Evolutionary conservation across 106 monocot genomes (phyloP), one percentile per base, ranked within the genome.

Genomic region (Apostasia ramifera): DNA sequence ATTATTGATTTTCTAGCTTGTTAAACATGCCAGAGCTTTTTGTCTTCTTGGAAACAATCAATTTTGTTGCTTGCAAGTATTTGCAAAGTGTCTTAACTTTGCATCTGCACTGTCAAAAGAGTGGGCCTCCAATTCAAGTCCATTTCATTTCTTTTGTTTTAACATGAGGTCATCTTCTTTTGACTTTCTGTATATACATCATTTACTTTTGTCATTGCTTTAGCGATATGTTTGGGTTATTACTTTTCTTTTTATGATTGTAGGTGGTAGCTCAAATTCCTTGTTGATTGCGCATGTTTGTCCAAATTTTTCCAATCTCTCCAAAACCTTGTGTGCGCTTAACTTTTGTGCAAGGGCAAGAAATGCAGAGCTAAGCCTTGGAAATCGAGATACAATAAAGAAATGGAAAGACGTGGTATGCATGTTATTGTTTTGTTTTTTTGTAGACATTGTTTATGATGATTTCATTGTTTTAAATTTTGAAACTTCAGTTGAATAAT

Each of bases 381-480:
- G 92, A 71, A 98, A 90, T 74, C 76, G 89, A 66, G 97, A 98
- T 77, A 93, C 97, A 45, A 88, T 98, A 54, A 92, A 88, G 77
- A 98, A 90, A 83, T 93, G 89, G 92, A 90, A 71, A 88, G 97
- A 98, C 72, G 90, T 85, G 83, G 97, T 98, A 83, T 62, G 52
- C 4, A n/a, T 6, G 45, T 49, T 39, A 39, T 12, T 12, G 56
- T 53, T 68, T 55, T 73, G 12, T 47, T 14, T 11, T 55, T 54
- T 65, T 76, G 44, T 50, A 5, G 5, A 44, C n/a, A 6, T 63
- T 42, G 41, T 10, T 45, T 56, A 1, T 65, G 44, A 47, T 50
- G 59, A 49, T 57, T 55, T 59, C 4, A 10, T 57, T 46, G 13
- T 52, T 69, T 44, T 38, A 15, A 40, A 45, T 73, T 10, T 46